Percentiles rank a stretch among this genome's conserved stretches.
These are phyloP conservation scores for Candida hungchunana DNA, from an alignment of 805 yeast genomes.

Conservation along the genomic window DNA sequence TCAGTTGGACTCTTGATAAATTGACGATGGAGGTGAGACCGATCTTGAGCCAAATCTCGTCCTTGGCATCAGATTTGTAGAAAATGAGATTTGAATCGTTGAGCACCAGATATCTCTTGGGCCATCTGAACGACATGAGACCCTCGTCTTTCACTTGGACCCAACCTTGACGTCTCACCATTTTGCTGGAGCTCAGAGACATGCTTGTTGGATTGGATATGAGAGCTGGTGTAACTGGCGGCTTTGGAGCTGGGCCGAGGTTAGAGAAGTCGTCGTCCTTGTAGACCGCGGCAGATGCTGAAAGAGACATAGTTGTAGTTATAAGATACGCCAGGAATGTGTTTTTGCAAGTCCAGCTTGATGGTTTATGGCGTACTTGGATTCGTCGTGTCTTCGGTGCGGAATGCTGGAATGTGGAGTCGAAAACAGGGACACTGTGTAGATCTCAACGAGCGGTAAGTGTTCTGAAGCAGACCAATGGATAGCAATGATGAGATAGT, in stretches of 20 bases:
- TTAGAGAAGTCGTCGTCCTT: conserved; percentile 45
- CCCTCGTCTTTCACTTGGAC: conserved; percentile 92
- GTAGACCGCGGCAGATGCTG: conserved; percentile 41
- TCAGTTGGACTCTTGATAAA: conserved; percentile 63
- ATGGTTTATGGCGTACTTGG: too few species aligned
- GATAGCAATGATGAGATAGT: too few species aligned
- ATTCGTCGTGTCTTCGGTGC: conserved; percentile 1
- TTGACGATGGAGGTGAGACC: conserved; percentile 57
- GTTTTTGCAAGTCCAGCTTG: not conserved
- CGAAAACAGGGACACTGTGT: too few species aligned
- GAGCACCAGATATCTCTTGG: conserved; percentile 76
- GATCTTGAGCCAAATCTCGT: conserved; percentile 46
- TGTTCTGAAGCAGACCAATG: too few species aligned
- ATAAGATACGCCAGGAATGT: not conserved
- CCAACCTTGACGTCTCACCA: conserved; percentile 63
- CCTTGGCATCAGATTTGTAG: conserved; percentile 58
- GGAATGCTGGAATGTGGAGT: conserved; percentile 3
- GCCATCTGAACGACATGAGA: conserved; percentile 85
- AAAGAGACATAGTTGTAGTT: conserved; percentile 27
- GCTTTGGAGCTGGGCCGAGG: conserved; percentile 54
- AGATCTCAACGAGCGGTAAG: too few species aligned
- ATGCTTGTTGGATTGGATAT: conserved; percentile 27
- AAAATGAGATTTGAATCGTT: conserved; percentile 72
- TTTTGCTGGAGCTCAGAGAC: conserved; percentile 26
- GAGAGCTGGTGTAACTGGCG: conserved; percentile 38